Conservation (phyloP, 305 asterid genomes). For the Ruellia speciosa region DNA sequence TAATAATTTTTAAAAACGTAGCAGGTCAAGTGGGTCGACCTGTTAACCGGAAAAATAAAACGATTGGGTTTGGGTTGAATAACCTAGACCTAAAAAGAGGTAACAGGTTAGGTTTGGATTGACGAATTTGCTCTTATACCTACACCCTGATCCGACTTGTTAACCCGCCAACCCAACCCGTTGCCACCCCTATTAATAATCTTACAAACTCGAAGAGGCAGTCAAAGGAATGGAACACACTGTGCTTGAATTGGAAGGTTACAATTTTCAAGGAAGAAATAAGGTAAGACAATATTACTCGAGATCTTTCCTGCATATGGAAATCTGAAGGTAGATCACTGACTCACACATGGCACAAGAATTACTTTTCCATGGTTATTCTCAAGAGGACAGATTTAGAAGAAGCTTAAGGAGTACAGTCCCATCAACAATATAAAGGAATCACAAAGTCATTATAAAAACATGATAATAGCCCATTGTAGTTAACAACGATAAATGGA, state of each 20-base stretch:
- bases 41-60: too few relatives aligned
- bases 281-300: not conserved
- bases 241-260: not conserved
- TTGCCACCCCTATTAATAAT: too few relatives aligned
- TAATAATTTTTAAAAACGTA: too few relatives aligned
- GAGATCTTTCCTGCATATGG: not conserved
- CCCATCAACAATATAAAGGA: not conserved
- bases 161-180: too few relatives aligned
- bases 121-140: too few relatives aligned
- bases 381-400: not conserved
- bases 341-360: not conserved
- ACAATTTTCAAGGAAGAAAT: not conserved
- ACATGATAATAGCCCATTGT: not conserved
- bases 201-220: too few relatives aligned
- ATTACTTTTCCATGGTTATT: slow-evolving; percentile 2
- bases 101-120: too few relatives aligned
- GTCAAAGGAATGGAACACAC: too few relatives aligned
- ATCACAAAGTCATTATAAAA: not conserved
- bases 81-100: too few relatives aligned
- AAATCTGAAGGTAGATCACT: not conserved
- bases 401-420: not conserved
- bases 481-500: not conserved
- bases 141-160: too few relatives aligned
- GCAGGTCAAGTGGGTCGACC: too few relatives aligned
- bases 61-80: too few relatives aligned